phyloP scores from a whole-genome alignment of 495 filamentous ascomycete genomes.

The Jackrogersella multiformis region DNA sequence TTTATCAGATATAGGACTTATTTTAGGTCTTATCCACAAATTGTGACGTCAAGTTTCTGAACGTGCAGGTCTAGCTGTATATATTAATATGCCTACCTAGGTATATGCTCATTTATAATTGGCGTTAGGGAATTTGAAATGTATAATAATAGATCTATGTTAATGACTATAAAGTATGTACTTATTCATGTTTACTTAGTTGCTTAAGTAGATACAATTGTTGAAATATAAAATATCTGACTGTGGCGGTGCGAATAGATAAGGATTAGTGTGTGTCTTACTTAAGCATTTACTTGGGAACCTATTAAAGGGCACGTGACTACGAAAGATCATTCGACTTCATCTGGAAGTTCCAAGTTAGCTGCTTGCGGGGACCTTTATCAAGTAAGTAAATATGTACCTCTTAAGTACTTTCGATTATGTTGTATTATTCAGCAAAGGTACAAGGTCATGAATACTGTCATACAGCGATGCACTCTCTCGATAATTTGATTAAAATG shows the following conservation, averaged over 20 bases:
- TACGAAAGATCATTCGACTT: conserved; percentile 30
- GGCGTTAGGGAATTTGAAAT: background rate
- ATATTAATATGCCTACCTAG: too few relatives aligned
- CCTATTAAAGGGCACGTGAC: background rate
- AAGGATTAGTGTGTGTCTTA: background rate
- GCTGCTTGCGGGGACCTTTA: conserved; percentile 17
- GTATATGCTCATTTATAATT: conserved; percentile 2
- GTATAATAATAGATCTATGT: too few relatives aligned
- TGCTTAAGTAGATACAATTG: background rate
- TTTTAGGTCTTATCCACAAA: conserved; percentile 20
- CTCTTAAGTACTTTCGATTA: background rate
- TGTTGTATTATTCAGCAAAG: background rate
- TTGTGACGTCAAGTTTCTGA: conserved; percentile 13
- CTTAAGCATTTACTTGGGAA: too few relatives aligned
- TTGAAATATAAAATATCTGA: background rate
- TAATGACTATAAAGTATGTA: too few relatives aligned
- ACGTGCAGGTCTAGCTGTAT: conserved; percentile 23
- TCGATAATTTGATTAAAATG: background rate
- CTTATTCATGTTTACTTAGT: background rate
- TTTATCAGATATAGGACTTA: conserved; percentile 17
- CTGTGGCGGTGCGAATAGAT: conserved; percentile 13
- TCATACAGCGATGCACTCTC: conserved; percentile 10
- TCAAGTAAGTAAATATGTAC: background rate
- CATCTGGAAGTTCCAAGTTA: background rate
- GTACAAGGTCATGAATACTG: background rate